Percentiles rank a stretch among this genome's conserved stretches.
Conservation (phyloP, 345 rosid genomes). For the Alliaria petiolata region DNA sequence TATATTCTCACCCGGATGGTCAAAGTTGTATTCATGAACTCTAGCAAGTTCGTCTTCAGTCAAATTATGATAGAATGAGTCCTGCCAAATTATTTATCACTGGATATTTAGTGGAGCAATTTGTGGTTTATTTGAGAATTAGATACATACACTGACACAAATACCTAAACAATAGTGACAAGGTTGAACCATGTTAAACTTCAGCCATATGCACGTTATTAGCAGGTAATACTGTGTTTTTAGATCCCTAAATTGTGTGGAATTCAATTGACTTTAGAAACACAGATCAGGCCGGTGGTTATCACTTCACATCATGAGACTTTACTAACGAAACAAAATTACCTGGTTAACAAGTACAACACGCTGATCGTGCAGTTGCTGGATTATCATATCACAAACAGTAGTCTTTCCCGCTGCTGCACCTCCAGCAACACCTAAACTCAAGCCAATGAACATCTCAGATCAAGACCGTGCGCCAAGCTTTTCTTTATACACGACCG, state of each 20-base stretch:
- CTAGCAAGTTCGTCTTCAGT: conserved; percentile 76
- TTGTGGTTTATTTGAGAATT: neutral
- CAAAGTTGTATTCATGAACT: conserved; percentile 98
- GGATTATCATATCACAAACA: conserved; percentile 98
- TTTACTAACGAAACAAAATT: conserved; percentile 10
- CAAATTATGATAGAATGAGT: conserved; percentile 96
- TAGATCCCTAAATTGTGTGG: neutral
- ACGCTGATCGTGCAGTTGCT: conserved; percentile 99
- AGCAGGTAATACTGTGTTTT: neutral
- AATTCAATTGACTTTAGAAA: neutral
- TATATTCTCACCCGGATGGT: conserved; percentile 91
- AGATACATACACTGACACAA: neutral
- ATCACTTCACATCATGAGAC: neutral
- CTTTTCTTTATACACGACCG: neutral
- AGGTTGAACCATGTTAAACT: neutral
- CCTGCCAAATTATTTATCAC: conserved; percentile 57
- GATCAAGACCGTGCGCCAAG: conserved; percentile 11
- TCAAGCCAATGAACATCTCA: neutral
- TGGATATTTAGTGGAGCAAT: neutral
- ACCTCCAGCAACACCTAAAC: conserved; percentile 93
- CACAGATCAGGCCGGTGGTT: neutral
- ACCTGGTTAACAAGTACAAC: conserved; percentile 98
- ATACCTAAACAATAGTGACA: conserved; percentile 3
- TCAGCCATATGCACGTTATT: neutral
- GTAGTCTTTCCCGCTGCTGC: conserved; percentile 99